Conservation (phyloP, 23 red algal genomes). For the Gracilaria vermiculophylla region DNA sequence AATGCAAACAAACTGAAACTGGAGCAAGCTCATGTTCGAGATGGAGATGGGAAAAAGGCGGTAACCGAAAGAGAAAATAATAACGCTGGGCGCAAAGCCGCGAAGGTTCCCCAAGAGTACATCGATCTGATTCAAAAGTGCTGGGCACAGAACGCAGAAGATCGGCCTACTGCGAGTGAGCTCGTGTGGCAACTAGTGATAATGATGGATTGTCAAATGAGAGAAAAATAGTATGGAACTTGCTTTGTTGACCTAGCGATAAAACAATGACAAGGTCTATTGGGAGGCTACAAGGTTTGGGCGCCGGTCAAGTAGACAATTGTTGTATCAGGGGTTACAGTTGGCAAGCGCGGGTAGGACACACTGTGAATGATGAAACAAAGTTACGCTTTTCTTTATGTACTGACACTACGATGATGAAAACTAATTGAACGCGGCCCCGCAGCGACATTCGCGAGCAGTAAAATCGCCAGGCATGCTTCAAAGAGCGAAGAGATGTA, state of each 20-base stretch:
- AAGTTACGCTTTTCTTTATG: conserved; percentile 22
- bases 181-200: conserved; percentile 59
- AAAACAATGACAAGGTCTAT: too few species aligned
- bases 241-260: neutral
- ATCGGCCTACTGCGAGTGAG: conserved; percentile 53
- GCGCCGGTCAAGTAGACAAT: too few species aligned
- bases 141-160: conserved; percentile 35
- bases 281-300: too few species aligned
- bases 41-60: neutral
- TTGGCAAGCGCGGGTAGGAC: too few species aligned
- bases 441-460: neutral
- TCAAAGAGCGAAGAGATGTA: neutral
- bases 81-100: neutral
- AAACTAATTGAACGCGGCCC: neutral
- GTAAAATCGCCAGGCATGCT: neutral
- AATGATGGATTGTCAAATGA: conserved; percentile 53
- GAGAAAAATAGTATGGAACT: neutral
- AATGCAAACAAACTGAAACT: neutral
- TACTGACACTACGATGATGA: neutral
- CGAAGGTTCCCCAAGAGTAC: conserved; percentile 36
- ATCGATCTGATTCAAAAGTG: conserved; percentile 58
- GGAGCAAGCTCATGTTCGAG: neutral
- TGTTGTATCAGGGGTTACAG: too few species aligned
- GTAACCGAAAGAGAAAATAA: neutral
- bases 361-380: neutral